A percentile compares a stretch with the other conserved stretches of the same genome.
phyloP scores from a whole-genome alignment of 23 red algal species.

The Gracilaria gracilis region DNA sequence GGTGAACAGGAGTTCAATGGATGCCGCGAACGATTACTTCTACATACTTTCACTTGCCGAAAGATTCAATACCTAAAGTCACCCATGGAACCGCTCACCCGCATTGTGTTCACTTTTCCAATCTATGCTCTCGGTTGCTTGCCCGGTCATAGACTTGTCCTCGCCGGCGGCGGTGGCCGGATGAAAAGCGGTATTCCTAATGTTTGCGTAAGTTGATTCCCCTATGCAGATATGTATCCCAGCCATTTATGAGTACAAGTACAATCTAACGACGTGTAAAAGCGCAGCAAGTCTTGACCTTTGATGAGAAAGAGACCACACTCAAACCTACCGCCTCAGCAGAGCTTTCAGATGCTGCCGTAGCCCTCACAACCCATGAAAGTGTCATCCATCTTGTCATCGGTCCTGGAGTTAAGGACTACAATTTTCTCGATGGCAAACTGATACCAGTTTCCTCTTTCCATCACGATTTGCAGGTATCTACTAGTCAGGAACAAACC shows the following conservation, averaged over 20 bases:
- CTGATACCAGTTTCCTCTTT: slow-evolving; percentile 49
- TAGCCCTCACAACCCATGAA: slow-evolving; percentile 52
- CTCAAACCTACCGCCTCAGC: slow-evolving; percentile 5
- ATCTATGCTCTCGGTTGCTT: slow-evolving; percentile 47
- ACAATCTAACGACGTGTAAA: background rate
- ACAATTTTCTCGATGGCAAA: background rate
- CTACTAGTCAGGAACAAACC: slow-evolving; percentile 42
- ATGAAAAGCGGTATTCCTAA: slow-evolving; percentile 77
- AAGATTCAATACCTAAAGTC: background rate
- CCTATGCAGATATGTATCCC: background rate
- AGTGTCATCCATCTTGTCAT: slow-evolving; percentile 48
- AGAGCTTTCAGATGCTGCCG: slow-evolving; percentile 50
- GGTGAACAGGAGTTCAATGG: background rate
- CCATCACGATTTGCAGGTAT: slow-evolving; percentile 63
- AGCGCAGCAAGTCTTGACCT: slow-evolving; percentile 37
- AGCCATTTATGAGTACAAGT: background rate
- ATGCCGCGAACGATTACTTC: background rate
- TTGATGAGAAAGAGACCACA: slow-evolving; percentile 10
- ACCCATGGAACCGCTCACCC: slow-evolving; percentile 62
- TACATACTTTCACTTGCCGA: background rate
- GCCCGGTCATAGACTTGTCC: background rate
- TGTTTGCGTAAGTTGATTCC: slow-evolving; percentile 42
- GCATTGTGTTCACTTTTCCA: slow-evolving; percentile 43
- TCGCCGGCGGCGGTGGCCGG: slow-evolving; percentile 66
- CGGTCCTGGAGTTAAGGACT: slow-evolving; percentile 50